Conservation (phyloP, 352 stramenopile species). For the Phytophthora pistaciae region DNA sequence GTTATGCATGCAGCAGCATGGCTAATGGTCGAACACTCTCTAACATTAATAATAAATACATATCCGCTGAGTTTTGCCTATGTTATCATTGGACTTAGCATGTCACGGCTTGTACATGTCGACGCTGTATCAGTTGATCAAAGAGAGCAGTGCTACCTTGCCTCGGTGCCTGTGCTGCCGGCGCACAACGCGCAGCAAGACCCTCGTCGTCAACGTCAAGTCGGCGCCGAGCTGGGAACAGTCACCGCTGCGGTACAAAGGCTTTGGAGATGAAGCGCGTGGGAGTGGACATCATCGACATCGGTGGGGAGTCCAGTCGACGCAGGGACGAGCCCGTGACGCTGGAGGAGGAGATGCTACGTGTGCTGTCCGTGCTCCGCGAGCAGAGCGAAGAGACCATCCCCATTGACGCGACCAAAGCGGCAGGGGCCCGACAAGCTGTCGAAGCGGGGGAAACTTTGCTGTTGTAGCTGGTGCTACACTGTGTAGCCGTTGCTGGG, state of each 20-base stretch:
- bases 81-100: too few relatives aligned
- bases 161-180: too few relatives aligned
- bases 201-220: too few relatives aligned
- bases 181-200: too few relatives aligned
- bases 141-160: too few relatives aligned
- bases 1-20: too few relatives aligned
- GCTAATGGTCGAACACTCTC: too few relatives aligned
- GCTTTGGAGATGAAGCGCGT: slow-evolving; percentile 90
- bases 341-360: slow-evolving; percentile 91
- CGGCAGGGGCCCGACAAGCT: slow-evolving; percentile 89
- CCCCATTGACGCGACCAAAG: slow-evolving; percentile 98
- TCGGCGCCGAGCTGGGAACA: slow-evolving; percentile 46
- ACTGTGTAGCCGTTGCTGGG: not conserved
- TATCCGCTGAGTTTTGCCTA: too few relatives aligned
- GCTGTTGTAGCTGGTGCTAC: not conserved
- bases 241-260: slow-evolving; percentile 73
- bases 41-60: too few relatives aligned
- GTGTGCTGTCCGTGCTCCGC: slow-evolving; percentile 95
- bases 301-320: slow-evolving; percentile 98
- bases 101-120: too few relatives aligned
- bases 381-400: slow-evolving; percentile 83
- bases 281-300: slow-evolving; percentile 97
- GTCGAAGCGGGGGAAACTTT: slow-evolving; percentile 93
- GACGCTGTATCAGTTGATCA: too few relatives aligned
- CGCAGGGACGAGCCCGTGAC: slow-evolving; percentile 93